These are phyloP conservation scores for Leptodermis oblonga DNA, from an alignment of 257 asterid species.

Conservation along the genomic window DNA sequence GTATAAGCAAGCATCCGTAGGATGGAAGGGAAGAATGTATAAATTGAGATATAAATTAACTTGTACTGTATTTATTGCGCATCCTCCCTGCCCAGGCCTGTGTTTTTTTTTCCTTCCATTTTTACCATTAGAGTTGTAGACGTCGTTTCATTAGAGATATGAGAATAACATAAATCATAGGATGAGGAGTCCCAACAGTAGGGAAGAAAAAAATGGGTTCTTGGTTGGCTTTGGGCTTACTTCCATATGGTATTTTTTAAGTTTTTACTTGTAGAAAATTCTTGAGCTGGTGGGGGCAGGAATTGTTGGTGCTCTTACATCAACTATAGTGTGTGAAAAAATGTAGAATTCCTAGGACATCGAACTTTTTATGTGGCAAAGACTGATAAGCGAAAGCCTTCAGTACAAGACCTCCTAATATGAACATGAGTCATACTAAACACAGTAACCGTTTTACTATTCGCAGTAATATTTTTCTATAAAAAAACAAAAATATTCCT, in stretches of 20 bases:
- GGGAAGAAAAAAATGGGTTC: not conserved
- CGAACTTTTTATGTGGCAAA: not conserved
- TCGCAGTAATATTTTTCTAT: no score
- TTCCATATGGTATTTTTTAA: not conserved
- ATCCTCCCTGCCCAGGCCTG: not conserved
- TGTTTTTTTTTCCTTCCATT: no score
- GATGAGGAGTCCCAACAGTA: not conserved
- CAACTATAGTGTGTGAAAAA: slow-evolving; percentile 1
- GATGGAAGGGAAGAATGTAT: slow-evolving; percentile 5
- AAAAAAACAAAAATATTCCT: no score
- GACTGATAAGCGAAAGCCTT: no score
- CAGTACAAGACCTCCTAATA: not conserved
- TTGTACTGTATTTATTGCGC: not conserved
- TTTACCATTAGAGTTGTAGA: not conserved
- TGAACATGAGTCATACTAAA: no score
- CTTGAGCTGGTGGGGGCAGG: not conserved
- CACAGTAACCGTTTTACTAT: no score
- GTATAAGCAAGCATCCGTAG: slow-evolving; percentile 2
- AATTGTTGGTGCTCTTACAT: not conserved
- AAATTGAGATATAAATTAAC: not conserved
- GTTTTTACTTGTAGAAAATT: not conserved
- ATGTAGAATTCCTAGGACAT: not conserved
- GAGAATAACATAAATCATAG: not conserved
- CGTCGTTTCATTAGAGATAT: no score
- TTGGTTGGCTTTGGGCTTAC: not conserved